These are phyloP conservation scores for Ajuga reptans DNA, from an alignment of 305 asterid species.

Conservation along the genomic window DNA sequence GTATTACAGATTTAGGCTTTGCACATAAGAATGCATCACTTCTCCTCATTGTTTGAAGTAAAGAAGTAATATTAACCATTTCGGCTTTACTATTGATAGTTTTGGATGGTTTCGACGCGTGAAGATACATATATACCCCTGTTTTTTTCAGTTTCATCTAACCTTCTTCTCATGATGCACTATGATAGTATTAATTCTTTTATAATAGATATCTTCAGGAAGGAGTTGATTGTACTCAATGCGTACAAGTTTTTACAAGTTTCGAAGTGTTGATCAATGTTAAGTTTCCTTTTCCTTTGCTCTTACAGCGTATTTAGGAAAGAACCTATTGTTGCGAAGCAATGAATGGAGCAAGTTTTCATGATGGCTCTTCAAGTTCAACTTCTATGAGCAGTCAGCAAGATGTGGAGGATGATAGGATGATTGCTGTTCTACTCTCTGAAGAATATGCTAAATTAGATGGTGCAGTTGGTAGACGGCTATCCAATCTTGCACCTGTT, in stretches of 20 bases:
- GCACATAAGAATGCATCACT: not conserved
- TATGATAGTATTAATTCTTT: not conserved
- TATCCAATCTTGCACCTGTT: conserved; percentile 50
- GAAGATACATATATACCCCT: not conserved
- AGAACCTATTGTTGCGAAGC: not conserved
- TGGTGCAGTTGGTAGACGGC: conserved; percentile 50
- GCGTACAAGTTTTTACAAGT: not conserved
- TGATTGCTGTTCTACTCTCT: conserved; percentile 51
- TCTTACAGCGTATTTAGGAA: conserved; percentile 18
- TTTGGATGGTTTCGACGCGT: not conserved
- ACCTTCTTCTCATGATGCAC: not conserved
- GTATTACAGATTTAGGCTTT: not conserved
- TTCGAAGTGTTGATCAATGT: not conserved
- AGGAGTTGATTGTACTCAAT: not conserved
- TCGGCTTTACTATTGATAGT: not conserved
- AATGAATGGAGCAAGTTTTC: conserved; percentile 33
- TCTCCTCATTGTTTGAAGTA: not conserved
- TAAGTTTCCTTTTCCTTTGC: not conserved
- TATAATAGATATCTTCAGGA: not conserved
- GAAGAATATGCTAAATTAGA: conserved; percentile 56
- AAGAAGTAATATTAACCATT: not conserved
- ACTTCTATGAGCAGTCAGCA: conserved; percentile 40
- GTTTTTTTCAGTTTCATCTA: too few species aligned
- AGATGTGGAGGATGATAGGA: conserved; percentile 49
- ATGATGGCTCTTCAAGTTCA: conserved; percentile 38